These are phyloP conservation scores for Lotus japonicus DNA, from an alignment of 306 rosid genomes.

Conservation along the genomic window DNA sequence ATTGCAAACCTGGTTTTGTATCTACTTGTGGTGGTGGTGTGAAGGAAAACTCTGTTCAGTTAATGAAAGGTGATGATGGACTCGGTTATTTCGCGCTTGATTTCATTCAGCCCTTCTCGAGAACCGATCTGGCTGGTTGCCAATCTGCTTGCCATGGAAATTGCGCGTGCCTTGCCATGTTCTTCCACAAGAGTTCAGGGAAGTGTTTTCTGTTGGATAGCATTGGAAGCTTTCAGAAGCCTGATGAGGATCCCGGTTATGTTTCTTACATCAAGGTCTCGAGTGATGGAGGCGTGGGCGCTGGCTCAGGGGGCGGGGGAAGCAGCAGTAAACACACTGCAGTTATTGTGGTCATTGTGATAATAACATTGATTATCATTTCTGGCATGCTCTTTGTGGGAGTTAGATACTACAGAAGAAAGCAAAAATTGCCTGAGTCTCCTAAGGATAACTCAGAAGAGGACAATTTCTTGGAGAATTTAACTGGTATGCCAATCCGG, in stretches of 20 bases:
- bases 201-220: conserved; percentile 58
- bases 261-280: conserved; percentile 65
- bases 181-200: conserved; percentile 69
- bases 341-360: conserved; percentile 45
- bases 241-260: conserved; percentile 40
- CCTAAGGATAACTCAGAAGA: conserved; percentile 61
- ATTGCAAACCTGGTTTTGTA: conserved; percentile 53
- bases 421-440: conserved; percentile 34
- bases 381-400: conserved; percentile 42
- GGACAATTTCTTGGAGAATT: conserved; percentile 72
- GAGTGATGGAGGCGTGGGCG: conserved; percentile 22
- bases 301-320: conserved; percentile 26
- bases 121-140: conserved; percentile 55
- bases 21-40: conserved; percentile 42
- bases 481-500: conserved; percentile 73
- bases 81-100: conserved; percentile 63
- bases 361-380: conserved; percentile 44
- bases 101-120: conserved; percentile 51
- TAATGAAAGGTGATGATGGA: conserved; percentile 48
- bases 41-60: conserved; percentile 20
- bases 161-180: conserved; percentile 77
- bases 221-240: conserved; percentile 67
- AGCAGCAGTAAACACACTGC: conserved; percentile 34
- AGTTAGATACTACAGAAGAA: conserved; percentile 39
- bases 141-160: conserved; percentile 50